A percentile compares a stretch with the other conserved stretches of the same genome.
These are phyloP conservation scores for Cordyceps cicadae DNA, from an alignment of 2,329 filamentous ascomycete species.

Conservation along the genomic window DNA sequence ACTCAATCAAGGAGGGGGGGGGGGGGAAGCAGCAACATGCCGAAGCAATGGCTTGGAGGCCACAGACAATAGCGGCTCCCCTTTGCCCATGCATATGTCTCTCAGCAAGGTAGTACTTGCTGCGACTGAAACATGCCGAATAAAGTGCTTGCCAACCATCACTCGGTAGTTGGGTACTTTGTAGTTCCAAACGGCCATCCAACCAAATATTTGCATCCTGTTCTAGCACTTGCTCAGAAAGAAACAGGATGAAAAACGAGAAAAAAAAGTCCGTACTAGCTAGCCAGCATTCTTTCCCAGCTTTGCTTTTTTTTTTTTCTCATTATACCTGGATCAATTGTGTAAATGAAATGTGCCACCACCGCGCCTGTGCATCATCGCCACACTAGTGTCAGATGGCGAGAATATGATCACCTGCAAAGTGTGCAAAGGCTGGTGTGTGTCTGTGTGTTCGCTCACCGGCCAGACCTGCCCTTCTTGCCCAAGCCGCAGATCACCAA, in stretches of 20 bases:
- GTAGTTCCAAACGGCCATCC: no score
- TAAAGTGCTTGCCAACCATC: no score
- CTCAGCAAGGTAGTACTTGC: no score
- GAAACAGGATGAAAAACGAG: background rate
- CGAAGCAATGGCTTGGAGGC: background rate
- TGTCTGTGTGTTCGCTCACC: slow-evolving; percentile 5
- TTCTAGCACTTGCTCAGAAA: background rate
- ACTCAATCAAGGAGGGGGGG: no score
- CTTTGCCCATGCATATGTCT: background rate
- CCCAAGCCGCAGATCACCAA: background rate
- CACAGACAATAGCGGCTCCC: background rate
- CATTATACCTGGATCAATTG: background rate
- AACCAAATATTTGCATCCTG: background rate
- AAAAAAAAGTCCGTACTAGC: background rate
- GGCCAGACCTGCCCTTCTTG: background rate
- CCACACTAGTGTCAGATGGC: background rate
- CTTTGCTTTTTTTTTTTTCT: background rate
- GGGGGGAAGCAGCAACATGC: background rate
- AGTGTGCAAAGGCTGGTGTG: background rate
- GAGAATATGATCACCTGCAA: background rate
- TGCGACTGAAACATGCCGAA: no score
- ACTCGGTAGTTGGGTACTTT: background rate
- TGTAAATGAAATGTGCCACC: background rate
- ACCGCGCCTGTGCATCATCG: background rate
- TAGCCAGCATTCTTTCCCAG: no score